These are phyloP conservation scores for Lasiodiplodia gonubiensis DNA, from an alignment of 2,329 filamentous ascomycete species.

Conservation along the genomic window DNA sequence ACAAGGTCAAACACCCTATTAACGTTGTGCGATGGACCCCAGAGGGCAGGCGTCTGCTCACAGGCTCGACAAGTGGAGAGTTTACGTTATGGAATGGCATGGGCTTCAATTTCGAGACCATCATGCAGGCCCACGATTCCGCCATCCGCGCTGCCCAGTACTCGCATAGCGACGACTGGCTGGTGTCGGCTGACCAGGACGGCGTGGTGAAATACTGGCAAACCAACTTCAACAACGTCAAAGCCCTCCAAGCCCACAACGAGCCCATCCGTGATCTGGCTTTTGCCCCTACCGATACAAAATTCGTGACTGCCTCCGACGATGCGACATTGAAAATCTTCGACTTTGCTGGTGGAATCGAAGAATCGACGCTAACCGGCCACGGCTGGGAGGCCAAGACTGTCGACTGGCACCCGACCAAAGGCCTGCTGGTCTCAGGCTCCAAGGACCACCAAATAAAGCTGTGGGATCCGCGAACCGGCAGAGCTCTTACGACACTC, in stretches of 20 bases:
- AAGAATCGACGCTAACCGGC: slow-evolving; percentile 84
- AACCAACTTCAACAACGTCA: slow-evolving; percentile 98
- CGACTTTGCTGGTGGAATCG: slow-evolving; percentile 85
- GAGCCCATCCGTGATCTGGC: slow-evolving; percentile 90
- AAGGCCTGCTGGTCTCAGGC: slow-evolving; percentile 90
- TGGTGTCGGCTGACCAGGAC: slow-evolving; percentile 93
- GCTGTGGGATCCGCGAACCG: slow-evolving; percentile 94
- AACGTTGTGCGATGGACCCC: slow-evolving; percentile 98
- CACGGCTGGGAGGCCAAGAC: slow-evolving; percentile 98
- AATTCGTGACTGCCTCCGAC: slow-evolving; percentile 95
- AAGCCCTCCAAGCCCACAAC: slow-evolving; percentile 87
- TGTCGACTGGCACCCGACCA: slow-evolving; percentile 96
- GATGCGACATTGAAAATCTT: slow-evolving; percentile 94
- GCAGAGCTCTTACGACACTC: slow-evolving; percentile 87
- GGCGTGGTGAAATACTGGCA: slow-evolving; percentile 98
- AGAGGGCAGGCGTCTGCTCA: slow-evolving; percentile 87
- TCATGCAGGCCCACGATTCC: slow-evolving; percentile 95
- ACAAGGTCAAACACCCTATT: slow-evolving; percentile 97
- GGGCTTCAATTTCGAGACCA: slow-evolving; percentile 98
- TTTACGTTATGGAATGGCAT: slow-evolving; percentile 99
- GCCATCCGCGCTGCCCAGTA: slow-evolving; percentile 84
- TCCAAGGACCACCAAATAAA: slow-evolving; percentile 98
- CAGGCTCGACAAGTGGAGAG: slow-evolving; percentile 93
- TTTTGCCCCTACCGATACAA: slow-evolving; percentile 91
- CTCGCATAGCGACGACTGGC: slow-evolving; percentile 95